These are phyloP conservation scores for Diaporthe citriasiana DNA, from an alignment of 2,329 filamentous ascomycete species.

Conservation along the genomic window DNA sequence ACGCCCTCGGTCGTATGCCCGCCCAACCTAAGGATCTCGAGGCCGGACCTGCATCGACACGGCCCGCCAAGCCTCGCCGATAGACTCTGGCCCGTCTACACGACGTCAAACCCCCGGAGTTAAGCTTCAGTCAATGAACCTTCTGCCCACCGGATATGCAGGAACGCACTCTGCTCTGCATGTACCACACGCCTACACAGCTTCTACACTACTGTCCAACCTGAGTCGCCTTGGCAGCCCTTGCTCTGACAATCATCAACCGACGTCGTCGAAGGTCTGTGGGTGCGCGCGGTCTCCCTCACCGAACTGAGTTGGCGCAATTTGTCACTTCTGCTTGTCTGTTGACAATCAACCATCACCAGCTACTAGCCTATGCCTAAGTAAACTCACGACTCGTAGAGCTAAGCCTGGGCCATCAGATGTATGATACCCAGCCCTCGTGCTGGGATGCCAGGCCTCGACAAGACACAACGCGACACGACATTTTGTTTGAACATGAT, in stretches of 20 bases:
- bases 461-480: slow-evolving; percentile 5
- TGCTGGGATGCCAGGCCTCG: slow-evolving; percentile 1
- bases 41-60: slow-evolving; percentile 22
- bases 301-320: neutral
- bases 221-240: neutral
- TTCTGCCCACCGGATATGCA: slow-evolving; percentile 15
- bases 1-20: slow-evolving; percentile 5
- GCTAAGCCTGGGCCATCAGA: neutral
- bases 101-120: neutral
- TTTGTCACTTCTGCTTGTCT: slow-evolving; percentile 22
- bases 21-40: neutral
- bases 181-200: neutral
- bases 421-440: neutral
- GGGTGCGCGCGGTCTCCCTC: slow-evolving; percentile 26
- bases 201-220: neutral
- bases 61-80: slow-evolving; percentile 23
- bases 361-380: neutral
- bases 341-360: neutral
- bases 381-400: neutral
- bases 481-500: neutral
- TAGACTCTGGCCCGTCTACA: neutral
- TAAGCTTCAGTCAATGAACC: slow-evolving; percentile 21
- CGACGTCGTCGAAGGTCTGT: slow-evolving; percentile 24
- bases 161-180: slow-evolving; percentile 1
- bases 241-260: slow-evolving; percentile 1